Evolutionary conservation across 441 rosid genomes (phyloP).

Genomic region (Raphanus hybrid): DNA sequence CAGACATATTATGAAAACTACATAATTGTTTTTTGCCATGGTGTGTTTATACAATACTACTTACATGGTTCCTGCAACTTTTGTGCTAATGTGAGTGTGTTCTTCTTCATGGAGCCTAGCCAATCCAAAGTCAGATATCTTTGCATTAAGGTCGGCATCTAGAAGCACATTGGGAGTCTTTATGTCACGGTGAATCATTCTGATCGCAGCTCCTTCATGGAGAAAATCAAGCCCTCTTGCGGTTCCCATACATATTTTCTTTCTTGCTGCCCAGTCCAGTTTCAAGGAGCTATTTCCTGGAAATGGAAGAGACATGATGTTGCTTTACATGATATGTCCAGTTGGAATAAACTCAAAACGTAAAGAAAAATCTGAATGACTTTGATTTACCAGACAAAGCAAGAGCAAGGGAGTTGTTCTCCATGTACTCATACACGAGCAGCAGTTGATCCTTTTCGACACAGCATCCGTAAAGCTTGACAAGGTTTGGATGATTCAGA

Average conservation of each 20-base stretch:
- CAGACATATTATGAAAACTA: no score
- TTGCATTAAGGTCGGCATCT: conserved; percentile 47
- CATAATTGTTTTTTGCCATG: background rate
- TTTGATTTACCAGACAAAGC: no score
- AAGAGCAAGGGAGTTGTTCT: no score
- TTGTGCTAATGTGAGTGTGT: conserved; percentile 56
- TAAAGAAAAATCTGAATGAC: background rate
- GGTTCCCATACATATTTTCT: conserved; percentile 47
- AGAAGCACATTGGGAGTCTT: conserved; percentile 56
- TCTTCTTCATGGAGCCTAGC: conserved; percentile 57
- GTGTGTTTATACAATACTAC: background rate
- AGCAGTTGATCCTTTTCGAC: conserved; percentile 54
- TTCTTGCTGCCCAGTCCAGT: conserved; percentile 48
- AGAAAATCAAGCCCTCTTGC: conserved; percentile 58
- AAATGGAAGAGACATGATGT: conserved; percentile 11
- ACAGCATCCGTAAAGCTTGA: conserved; percentile 68
- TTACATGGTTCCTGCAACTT: conserved; percentile 55
- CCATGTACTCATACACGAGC: conserved; percentile 69
- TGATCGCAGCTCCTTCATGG: conserved; percentile 54
- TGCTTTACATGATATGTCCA: background rate
- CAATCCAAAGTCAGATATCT: conserved; percentile 59
- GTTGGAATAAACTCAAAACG: background rate
- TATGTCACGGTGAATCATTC: conserved; percentile 61
- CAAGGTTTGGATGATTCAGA: conserved; percentile 68
- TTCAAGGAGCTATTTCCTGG: conserved; percentile 24